A percentile compares a stretch with the other conserved stretches of the same genome.
phyloP scores from a whole-genome alignment of 1,284 basidiomycete genomes.

The Lentinus polychrous region DNA sequence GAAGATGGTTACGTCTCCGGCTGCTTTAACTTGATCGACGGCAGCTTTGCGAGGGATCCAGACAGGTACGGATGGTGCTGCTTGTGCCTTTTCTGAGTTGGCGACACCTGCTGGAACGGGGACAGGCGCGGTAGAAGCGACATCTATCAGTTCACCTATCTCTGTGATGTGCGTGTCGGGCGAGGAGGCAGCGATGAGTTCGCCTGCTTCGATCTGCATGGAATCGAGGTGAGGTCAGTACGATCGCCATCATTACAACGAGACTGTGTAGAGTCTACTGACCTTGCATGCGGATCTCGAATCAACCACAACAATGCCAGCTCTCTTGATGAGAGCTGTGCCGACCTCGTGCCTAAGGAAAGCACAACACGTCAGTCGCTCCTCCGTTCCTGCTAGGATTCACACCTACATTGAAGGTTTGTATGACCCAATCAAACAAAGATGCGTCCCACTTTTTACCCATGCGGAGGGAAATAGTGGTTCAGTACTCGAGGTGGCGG shows the following conservation, averaged over 20 bases:
- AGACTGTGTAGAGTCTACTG: constrained; percentile 5
- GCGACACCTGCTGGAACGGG: not conserved
- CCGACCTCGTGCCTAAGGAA: constrained; percentile 53
- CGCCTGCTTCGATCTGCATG: constrained; percentile 59
- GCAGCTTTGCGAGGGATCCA: constrained; percentile 16
- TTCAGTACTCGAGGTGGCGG: constrained; percentile 68
- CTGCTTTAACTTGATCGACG: constrained; percentile 24
- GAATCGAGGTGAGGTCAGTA: not conserved
- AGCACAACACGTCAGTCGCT: not conserved
- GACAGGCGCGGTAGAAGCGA: not conserved
- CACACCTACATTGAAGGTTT: constrained; percentile 60
- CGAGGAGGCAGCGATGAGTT: constrained; percentile 54
- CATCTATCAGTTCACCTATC: constrained; percentile 50
- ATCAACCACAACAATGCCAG: constrained; percentile 60
- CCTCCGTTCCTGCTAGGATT: too few species aligned
- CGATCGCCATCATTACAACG: not conserved
- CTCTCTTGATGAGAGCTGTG: constrained; percentile 43
- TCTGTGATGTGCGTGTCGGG: constrained; percentile 39
- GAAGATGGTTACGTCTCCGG: constrained; percentile 59
- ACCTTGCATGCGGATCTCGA: constrained; percentile 57
- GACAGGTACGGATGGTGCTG: constrained; percentile 1
- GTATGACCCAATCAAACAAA: constrained; percentile 82
- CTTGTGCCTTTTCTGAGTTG: constrained; percentile 13
- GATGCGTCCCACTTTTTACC: constrained; percentile 57
- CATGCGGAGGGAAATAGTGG: constrained; percentile 66